These are phyloP conservation scores for Xanthoparmelia taractica DNA, from an alignment of 495 filamentous ascomycete species.

Conservation along the genomic window DNA sequence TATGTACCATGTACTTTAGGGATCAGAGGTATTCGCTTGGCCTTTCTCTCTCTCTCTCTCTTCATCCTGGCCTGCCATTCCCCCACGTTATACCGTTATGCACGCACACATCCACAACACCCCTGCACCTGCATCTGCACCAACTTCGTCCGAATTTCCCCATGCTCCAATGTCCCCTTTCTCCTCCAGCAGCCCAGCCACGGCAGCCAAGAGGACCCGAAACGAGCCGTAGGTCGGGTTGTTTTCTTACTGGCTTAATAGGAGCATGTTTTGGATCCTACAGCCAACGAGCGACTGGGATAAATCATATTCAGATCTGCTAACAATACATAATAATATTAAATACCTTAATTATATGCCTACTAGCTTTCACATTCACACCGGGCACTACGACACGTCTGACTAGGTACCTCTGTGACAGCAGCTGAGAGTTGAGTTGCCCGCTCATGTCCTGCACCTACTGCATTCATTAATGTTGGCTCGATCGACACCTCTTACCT, in stretches of 20 bases:
- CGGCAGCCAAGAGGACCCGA: not conserved
- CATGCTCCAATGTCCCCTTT: not conserved
- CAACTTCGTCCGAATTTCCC: not conserved
- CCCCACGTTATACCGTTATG: slow-evolving; percentile 2
- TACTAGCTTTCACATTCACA: not conserved
- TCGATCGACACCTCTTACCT: not conserved
- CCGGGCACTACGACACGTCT: not conserved
- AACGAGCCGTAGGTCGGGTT: not conserved
- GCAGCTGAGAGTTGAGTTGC: not conserved
- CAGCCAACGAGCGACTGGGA: not conserved
- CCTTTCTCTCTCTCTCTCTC: too few relatives aligned
- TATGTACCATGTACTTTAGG: not conserved
- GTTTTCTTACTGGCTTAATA: not conserved
- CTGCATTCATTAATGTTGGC: not conserved
- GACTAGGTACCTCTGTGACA: not conserved
- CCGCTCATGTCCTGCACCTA: not conserved
- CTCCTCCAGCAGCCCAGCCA: not conserved
- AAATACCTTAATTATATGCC: too few relatives aligned
- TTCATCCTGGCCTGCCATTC: not conserved
- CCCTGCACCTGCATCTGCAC: not conserved
- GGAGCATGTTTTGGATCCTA: not conserved
- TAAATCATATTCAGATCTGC: not conserved
- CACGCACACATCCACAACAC: not conserved
- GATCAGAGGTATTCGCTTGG: not conserved
- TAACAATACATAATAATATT: too few relatives aligned